These are phyloP conservation scores for Salix arbutifolia DNA, from an alignment of 345 rosid genomes.

Conservation along the genomic window DNA sequence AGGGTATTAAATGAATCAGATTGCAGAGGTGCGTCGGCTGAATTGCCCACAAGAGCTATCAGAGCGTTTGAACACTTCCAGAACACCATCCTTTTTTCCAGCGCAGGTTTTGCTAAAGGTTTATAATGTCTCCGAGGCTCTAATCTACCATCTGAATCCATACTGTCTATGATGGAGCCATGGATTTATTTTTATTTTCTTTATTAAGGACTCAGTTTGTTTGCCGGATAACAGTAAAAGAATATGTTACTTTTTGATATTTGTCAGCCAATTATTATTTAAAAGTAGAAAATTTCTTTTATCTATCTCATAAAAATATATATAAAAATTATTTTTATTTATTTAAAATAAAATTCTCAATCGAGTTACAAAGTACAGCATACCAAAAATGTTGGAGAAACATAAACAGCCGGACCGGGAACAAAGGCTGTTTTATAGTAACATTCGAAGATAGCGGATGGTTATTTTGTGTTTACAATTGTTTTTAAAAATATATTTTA, in stretches of 20 bases:
- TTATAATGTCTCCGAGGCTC: not conserved
- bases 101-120: not conserved
- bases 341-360: too few species aligned
- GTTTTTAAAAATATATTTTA: too few species aligned
- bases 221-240: too few species aligned
- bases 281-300: too few species aligned
- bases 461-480: too few species aligned
- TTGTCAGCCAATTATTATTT: too few species aligned
- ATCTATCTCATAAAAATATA: too few species aligned
- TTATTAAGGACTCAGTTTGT: too few species aligned
- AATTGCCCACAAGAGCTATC: not conserved
- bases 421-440: not conserved
- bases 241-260: too few species aligned
- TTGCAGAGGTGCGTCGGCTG: not conserved
- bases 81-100: not conserved
- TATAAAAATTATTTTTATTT: too few species aligned
- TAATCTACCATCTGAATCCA: not conserved
- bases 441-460: not conserved
- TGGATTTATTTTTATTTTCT: not conserved
- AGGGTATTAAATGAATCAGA: not conserved
- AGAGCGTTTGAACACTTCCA: not conserved
- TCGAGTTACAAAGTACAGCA: not conserved
- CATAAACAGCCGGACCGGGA: not conserved
- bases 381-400: not conserved
- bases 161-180: not conserved